These are phyloP conservation scores for Neofusicoccum sp. DNA, from an alignment of 2,329 filamentous ascomycete species.

Conservation along the genomic window DNA sequence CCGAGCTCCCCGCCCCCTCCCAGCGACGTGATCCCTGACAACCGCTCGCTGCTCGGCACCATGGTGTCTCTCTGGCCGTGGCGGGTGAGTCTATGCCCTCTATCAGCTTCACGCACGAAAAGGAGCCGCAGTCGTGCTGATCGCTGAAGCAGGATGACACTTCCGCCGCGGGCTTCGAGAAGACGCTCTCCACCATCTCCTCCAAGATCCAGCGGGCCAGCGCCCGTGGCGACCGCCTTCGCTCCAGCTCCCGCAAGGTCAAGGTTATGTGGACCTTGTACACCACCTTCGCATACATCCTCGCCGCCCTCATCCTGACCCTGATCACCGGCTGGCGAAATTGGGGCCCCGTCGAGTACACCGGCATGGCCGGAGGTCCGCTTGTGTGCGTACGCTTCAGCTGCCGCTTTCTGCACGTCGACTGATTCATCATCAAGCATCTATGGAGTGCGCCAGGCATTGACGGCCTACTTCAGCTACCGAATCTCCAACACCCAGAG, in stretches of 20 bases:
- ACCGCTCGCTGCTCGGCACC: not conserved
- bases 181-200: conserved; percentile 77
- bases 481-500: conserved; percentile 68
- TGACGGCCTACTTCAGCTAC: conserved; percentile 75
- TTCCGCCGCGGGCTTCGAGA: conserved; percentile 91
- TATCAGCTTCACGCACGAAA: not conserved
- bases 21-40: not conserved
- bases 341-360: conserved; percentile 75
- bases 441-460: conserved; percentile 65
- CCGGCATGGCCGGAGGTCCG: conserved; percentile 73
- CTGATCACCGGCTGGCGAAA: conserved; percentile 82
- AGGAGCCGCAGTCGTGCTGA: conserved; percentile 6
- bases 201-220: conserved; percentile 76
- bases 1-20: not conserved
- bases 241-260: conserved; percentile 70
- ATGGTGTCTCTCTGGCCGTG: conserved; percentile 90
- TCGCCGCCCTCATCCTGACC: conserved; percentile 76
- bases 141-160: conserved; percentile 61
- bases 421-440: conserved; percentile 59
- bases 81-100: conserved; percentile 55
- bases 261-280: conserved; percentile 90
- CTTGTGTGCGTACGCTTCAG: conserved; percentile 58
- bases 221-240: conserved; percentile 68
- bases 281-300: conserved; percentile 82
- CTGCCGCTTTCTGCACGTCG: not conserved